Evolutionary conservation across 768 basidiomycete species (phyloP).

Genomic region (Tulasnella sp.): DNA sequence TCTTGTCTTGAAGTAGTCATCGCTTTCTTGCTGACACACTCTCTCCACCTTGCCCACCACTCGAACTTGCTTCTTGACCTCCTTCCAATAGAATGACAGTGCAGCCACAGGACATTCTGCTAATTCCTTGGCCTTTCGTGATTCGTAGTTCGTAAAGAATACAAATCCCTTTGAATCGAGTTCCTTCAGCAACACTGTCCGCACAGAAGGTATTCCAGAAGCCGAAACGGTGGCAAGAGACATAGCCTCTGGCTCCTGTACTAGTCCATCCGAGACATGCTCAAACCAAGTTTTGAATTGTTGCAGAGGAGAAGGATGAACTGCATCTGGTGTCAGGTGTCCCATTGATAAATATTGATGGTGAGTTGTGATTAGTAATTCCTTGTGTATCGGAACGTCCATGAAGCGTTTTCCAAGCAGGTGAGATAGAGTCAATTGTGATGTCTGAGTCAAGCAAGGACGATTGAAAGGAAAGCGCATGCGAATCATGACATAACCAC

Average conservation of each 20-base stretch:
- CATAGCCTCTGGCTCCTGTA: slow-evolving; percentile 80
- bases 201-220: slow-evolving; percentile 66
- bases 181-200: slow-evolving; percentile 85
- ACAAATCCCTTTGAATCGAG: slow-evolving; percentile 82
- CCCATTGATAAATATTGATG: slow-evolving; percentile 63
- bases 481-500: no score
- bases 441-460: no score
- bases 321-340: slow-evolving; percentile 45
- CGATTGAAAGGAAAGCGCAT: no score
- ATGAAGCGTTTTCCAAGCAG: no score
- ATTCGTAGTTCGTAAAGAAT: slow-evolving; percentile 95
- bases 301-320: slow-evolving; percentile 55
- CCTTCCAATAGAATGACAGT: slow-evolving; percentile 84
- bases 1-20: slow-evolving; percentile 68
- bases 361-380: slow-evolving; percentile 61
- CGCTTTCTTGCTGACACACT: slow-evolving; percentile 54
- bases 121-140: slow-evolving; percentile 80
- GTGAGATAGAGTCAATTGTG: no score
- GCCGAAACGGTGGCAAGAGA: slow-evolving; percentile 59
- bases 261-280: slow-evolving; percentile 30
- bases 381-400: no score
- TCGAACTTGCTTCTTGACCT: slow-evolving; percentile 66
- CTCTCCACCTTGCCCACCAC: slow-evolving; percentile 79
- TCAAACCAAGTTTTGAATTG: slow-evolving; percentile 87
- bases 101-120: slow-evolving; percentile 63